A percentile compares a stretch with the other conserved stretches of the same genome.
Conservation (phyloP, 2,329 filamentous ascomycete genomes). For the Colletotrichum somersetense region DNA sequence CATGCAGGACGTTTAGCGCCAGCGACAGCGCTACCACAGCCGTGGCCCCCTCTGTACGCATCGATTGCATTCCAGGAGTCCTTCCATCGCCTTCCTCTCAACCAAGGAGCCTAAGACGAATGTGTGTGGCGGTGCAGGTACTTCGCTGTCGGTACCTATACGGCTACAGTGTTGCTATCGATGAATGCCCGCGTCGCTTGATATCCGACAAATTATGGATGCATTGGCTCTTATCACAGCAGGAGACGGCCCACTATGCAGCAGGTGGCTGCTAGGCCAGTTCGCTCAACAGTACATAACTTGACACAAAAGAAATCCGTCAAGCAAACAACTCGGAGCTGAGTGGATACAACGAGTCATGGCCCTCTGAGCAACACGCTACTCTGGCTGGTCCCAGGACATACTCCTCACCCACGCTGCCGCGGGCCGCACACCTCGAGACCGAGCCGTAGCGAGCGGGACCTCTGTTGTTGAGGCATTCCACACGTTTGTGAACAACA, state of each 20-base stretch:
- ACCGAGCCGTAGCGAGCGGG: conserved; percentile 32
- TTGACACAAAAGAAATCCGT: conserved; percentile 22
- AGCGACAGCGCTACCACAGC: conserved; percentile 3
- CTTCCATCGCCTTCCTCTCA: conserved; percentile 20
- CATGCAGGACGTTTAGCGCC: conserved; percentile 4
- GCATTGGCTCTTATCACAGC: conserved; percentile 15
- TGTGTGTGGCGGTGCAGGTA: conserved; percentile 16
- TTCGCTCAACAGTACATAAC: conserved; percentile 11
- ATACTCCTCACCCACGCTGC: conserved; percentile 23
- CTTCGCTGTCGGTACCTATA: conserved; percentile 7
- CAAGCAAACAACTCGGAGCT: conserved; percentile 31
- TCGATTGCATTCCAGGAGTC: conserved; percentile 6
- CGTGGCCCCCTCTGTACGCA: neutral
- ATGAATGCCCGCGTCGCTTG: conserved; percentile 1
- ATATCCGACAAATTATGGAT: conserved; percentile 14
- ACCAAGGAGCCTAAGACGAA: neutral
- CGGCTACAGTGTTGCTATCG: conserved; percentile 7
- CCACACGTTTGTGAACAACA: conserved; percentile 7
- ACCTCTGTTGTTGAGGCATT: conserved; percentile 17
- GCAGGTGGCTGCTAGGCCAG: conserved; percentile 13
- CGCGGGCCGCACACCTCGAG: conserved; percentile 33
- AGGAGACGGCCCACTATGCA: conserved; percentile 23
- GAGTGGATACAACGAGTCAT: conserved; percentile 38
- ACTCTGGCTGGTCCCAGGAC: conserved; percentile 26
- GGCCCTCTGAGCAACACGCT: conserved; percentile 18